Percentiles rank a stretch among this genome's conserved stretches.
Conservation (phyloP, 1,284 basidiomycete genomes). For the Hemileia vastatrix region DNA sequence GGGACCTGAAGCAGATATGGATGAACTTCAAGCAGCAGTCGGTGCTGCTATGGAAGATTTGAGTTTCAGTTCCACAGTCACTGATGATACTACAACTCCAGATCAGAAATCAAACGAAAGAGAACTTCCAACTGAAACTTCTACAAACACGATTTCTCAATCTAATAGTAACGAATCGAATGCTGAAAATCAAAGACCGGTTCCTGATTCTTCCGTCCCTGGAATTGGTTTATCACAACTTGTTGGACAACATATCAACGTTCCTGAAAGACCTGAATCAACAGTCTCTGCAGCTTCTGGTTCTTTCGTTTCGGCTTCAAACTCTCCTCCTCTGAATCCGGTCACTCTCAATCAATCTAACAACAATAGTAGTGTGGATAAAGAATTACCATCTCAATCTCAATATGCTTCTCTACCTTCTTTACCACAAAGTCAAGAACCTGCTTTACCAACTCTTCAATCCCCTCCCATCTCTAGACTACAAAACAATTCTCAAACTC, state of each 20-base stretch:
- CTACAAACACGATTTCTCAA: neutral
- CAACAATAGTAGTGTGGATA: too few species aligned
- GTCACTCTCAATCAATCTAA: neutral
- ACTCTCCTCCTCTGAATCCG: neutral
- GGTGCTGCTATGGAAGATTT: conserved; percentile 34
- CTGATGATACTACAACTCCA: neutral
- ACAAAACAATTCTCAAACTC: neutral
- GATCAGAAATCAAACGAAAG: neutral
- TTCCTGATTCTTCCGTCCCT: neutral
- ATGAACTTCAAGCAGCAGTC: conserved; percentile 33
- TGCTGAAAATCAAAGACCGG: neutral
- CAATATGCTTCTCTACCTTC: too few species aligned
- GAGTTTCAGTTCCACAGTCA: conserved; percentile 26
- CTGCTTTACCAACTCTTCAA: neutral
- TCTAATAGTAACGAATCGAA: too few species aligned
- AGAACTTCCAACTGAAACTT: neutral
- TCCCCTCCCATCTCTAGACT: neutral
- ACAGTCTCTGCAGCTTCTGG: neutral
- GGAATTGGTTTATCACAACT: too few species aligned
- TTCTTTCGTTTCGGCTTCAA: neutral
- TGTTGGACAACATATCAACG: neutral
- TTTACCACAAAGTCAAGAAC: neutral
- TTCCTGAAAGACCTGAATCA: neutral
- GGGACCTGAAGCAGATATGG: conserved; percentile 20
- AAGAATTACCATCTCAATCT: too few species aligned